These are phyloP conservation scores for Eucalyptus erythrocorys DNA, from an alignment of 345 rosid species.

Conservation along the genomic window DNA sequence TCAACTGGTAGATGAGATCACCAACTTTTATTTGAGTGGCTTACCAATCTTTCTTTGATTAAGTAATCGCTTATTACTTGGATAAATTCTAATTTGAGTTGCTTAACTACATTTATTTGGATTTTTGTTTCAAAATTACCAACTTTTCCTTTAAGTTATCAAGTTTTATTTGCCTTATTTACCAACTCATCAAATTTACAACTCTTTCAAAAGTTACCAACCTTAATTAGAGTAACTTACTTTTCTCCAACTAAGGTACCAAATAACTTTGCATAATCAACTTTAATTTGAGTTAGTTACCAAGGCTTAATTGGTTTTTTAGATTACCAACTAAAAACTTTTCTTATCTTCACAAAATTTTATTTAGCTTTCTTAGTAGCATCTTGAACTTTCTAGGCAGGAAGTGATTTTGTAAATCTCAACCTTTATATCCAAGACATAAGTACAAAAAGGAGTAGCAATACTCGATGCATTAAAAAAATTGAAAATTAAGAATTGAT, in stretches of 20 bases:
- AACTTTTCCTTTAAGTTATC: neutral
- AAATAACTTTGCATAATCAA: neutral
- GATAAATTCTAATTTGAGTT: neutral
- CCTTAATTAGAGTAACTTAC: neutral
- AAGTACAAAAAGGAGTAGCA: neutral
- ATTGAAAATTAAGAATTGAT: too few species aligned
- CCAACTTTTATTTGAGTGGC: neutral
- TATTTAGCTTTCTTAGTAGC: neutral
- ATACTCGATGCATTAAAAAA: neutral
- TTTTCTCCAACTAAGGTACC: neutral
- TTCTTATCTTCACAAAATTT: neutral
- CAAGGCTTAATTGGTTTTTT: neutral
- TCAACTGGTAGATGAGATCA: neutral
- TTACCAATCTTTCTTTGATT: neutral
- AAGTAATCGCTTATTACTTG: neutral
- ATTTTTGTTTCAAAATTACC: neutral
- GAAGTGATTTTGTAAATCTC: neutral
- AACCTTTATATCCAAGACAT: neutral
- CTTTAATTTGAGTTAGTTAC: neutral
- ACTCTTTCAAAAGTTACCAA: neutral
- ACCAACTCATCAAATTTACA: neutral
- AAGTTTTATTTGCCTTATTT: neutral
- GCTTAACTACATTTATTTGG: neutral
- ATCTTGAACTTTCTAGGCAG: neutral
- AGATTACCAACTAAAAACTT: neutral